These are phyloP conservation scores for Carex littledalei DNA, from an alignment of 176 grass and related monocot species.

Conservation along the genomic window DNA sequence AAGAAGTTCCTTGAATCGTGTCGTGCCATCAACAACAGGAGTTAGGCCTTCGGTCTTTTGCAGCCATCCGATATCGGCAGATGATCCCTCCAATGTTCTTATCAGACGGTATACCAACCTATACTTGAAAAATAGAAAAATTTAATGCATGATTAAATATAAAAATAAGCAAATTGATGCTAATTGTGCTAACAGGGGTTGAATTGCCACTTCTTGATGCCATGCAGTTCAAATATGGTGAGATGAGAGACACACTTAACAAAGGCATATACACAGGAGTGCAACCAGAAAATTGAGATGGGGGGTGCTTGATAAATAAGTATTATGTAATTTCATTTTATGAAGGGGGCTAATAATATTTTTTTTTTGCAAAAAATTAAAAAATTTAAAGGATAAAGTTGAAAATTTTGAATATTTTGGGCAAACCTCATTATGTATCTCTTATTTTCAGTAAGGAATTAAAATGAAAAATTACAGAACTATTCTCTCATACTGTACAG, in stretches of 20 bases:
- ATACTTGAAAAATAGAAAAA: slow-evolving; percentile 15
- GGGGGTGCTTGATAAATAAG: too few relatives aligned
- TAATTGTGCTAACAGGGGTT: background rate
- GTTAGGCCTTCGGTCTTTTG: slow-evolving; percentile 48
- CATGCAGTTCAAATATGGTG: background rate
- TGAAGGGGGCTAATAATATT: too few relatives aligned
- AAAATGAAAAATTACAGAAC: background rate
- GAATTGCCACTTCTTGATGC: background rate
- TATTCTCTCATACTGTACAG: background rate
- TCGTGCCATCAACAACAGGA: slow-evolving; percentile 52
- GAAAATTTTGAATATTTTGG: too few relatives aligned
- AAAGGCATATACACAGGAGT: background rate
- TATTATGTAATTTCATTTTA: too few relatives aligned
- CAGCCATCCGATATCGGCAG: slow-evolving; percentile 81
- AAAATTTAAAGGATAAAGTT: too few relatives aligned
- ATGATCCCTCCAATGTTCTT: slow-evolving; percentile 74
- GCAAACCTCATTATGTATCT: background rate
- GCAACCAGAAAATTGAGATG: too few relatives aligned
- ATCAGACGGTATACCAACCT: slow-evolving; percentile 58
- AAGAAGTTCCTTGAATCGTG: slow-evolving; percentile 59
- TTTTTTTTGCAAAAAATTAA: too few relatives aligned
- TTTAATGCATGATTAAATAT: slow-evolving; percentile 8
- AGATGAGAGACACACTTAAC: too few relatives aligned
- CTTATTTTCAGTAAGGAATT: background rate
- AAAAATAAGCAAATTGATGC: background rate